Percentiles rank a stretch among this genome's conserved stretches.
These are phyloP conservation scores for Pterocarpus santalinus DNA, from an alignment of 306 rosid genomes.

Conservation along the genomic window DNA sequence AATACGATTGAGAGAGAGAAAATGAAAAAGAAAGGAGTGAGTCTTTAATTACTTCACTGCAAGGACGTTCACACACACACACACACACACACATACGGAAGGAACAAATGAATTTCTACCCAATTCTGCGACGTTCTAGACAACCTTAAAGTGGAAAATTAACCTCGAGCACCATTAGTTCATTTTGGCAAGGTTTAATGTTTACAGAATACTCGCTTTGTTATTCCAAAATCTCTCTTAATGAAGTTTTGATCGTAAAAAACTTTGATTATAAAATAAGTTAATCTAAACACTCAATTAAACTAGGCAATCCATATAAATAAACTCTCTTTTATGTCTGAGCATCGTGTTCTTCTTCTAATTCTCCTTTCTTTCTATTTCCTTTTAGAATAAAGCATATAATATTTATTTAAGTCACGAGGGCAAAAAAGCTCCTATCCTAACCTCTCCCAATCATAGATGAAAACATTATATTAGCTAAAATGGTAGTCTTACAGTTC, in stretches of 20 bases:
- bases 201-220: background rate
- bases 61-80: slow-evolving; percentile 4
- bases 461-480: background rate
- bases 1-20: slow-evolving; percentile 38
- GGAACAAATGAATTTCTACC: slow-evolving; percentile 49
- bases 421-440: background rate
- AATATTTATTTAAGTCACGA: slow-evolving; percentile 2
- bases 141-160: slow-evolving; percentile 53
- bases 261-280: background rate
- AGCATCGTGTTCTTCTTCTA: slow-evolving; percentile 9
- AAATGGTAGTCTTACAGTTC: background rate
- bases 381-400: slow-evolving; percentile 28
- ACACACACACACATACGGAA: background rate
- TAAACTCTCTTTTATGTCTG: slow-evolving; percentile 1
- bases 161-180: slow-evolving; percentile 29
- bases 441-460: background rate
- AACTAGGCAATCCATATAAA: background rate
- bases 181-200: too few relatives aligned
- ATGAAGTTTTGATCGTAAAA: too few relatives aligned
- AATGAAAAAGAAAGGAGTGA: slow-evolving; percentile 21
- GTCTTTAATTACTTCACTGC: slow-evolving; percentile 31
- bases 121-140: slow-evolving; percentile 54
- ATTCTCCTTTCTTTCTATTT: background rate
- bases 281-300: background rate
- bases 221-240: background rate